Conservation (phyloP, 1,284 basidiomycete species). For the Trichosporon ovoides region DNA sequence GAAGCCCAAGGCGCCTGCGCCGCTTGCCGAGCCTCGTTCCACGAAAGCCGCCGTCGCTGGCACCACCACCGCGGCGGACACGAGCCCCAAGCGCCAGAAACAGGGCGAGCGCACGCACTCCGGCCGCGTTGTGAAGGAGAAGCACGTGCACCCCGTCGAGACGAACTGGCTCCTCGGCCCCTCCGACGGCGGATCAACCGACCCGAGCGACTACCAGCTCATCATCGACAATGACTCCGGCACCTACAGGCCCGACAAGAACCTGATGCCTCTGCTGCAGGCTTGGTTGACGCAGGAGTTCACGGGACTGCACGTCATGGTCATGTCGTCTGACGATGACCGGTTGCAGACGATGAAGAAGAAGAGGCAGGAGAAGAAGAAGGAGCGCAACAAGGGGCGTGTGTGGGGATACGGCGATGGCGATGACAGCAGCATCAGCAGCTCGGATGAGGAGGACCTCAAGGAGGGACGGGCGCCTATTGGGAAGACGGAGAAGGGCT, state of each 20-base stretch:
- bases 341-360: constrained; percentile 44
- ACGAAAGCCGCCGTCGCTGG: constrained; percentile 7
- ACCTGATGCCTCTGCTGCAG: constrained; percentile 49
- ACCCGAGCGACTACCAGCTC: constrained; percentile 50
- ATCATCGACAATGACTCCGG: constrained; percentile 56
- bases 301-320: constrained; percentile 57
- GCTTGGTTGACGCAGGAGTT: constrained; percentile 60
- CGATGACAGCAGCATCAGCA: background rate
- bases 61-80: constrained; percentile 13
- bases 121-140: background rate
- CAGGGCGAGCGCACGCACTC: background rate
- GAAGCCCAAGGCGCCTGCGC: no score
- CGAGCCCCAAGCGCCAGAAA: background rate
- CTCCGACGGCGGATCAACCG: constrained; percentile 15
- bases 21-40: background rate
- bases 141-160: constrained; percentile 13
- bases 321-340: constrained; percentile 58
- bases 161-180: constrained; percentile 8
- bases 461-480: background rate
- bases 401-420: background rate
- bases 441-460: constrained; percentile 6
- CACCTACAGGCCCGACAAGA: constrained; percentile 52
- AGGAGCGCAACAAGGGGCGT: background rate
- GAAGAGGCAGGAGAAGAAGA: constrained; percentile 22
- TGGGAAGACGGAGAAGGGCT: constrained; percentile 4